Conservation (phyloP, 2,329 filamentous ascomycete genomes). For the Aspergillus sp. region DNA sequence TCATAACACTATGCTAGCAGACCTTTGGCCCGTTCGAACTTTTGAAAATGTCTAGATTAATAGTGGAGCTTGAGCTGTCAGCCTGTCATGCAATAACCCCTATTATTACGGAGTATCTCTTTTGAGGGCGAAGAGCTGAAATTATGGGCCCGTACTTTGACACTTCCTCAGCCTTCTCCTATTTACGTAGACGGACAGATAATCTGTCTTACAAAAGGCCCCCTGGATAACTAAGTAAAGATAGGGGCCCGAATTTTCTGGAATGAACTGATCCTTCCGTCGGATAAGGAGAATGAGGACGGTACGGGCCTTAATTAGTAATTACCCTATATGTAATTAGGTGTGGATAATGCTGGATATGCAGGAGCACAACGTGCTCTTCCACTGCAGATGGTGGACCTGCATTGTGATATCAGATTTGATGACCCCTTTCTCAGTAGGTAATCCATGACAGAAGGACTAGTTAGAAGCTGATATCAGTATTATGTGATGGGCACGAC, state of each 20-base stretch:
- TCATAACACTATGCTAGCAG: no score
- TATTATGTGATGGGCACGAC: neutral
- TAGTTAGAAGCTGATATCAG: neutral
- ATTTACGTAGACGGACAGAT: neutral
- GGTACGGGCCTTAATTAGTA: conserved; percentile 5
- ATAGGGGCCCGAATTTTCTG: neutral
- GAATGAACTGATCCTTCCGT: conserved; percentile 22
- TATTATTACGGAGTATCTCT: neutral
- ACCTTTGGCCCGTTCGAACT: no score
- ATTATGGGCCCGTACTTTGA: neutral
- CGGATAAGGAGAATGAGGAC: neutral
- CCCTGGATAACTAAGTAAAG: neutral
- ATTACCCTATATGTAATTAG: conserved; percentile 7
- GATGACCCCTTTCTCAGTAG: neutral
- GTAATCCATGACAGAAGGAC: neutral
- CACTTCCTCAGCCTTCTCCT: neutral
- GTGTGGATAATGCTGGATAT: neutral
- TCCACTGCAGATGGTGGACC: neutral
- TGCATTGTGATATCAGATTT: conserved; percentile 10
- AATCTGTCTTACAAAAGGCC: neutral
- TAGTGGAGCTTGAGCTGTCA: neutral
- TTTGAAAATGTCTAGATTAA: neutral
- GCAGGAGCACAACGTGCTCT: neutral
- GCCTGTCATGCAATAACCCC: neutral
- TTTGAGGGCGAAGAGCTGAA: neutral